Base-by-base conservation (phyloP, 129 eudicot species). In the Pittosporum tobira region DNA sequence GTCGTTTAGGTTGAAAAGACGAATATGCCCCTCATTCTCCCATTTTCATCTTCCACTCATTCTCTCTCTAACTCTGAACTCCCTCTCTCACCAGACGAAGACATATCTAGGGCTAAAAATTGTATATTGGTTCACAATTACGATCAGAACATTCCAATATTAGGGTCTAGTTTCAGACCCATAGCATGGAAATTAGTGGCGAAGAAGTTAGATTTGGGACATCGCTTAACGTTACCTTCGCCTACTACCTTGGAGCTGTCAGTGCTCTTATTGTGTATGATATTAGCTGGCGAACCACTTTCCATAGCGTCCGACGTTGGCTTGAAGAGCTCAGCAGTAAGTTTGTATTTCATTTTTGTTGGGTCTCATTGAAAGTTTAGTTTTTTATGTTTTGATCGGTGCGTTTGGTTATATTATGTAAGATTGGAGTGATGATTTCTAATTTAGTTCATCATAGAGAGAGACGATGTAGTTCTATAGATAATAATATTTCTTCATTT, bases 181-280 rank as follows among this genome's bases (percentile, higher is more conserved):
- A 80, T 61, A 77, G 76, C 55, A 75, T 83, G 69, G 88, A 83
- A 7, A 77, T 87, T 54, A 82, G 83, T 22, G 96, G 96, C 0
- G 83, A 87, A 53, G 94, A 87, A 46, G 94, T 87, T 0, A 87
- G 95, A 87, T 86, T 76, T 86, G 95, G 95, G 95, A 87, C 55
- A 87, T 91, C 25, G 95, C 95, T 11, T 3, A 94, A 94, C 14
- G 96, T 87, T 36, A 83, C 96, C 34, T 79, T 81, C 30, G 95
- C 95, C 23, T 87, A 87, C 27, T 87, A 87, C 54, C 77, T 93
- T 6, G 96, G 96, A 15, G 85, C 96, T 21, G 86, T 87, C 45
- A 94, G 96, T 7, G 94, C 96, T 2, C 71, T 87, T 7, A 47
- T 87, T 57, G 96, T 87, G 30, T 87, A 87, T 20, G 96, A 87